phyloP scores from a whole-genome alignment of 1,139 yeast species.

The Wickerhamomyces sp. region DNA sequence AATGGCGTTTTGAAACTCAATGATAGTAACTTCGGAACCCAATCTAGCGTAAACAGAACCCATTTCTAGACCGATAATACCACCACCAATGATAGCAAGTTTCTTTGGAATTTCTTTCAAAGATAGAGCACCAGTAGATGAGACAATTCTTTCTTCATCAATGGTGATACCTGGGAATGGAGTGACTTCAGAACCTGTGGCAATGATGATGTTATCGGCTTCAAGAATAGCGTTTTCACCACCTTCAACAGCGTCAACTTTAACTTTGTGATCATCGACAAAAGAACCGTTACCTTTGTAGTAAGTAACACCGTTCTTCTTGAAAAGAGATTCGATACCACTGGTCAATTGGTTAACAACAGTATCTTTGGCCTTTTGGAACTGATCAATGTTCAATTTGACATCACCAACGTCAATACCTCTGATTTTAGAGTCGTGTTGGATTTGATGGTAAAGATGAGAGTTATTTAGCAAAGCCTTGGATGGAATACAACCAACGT shows the following conservation, averaged over 20 bases:
- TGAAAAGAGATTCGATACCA: slow-evolving; percentile 91
- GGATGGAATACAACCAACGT: slow-evolving; percentile 98
- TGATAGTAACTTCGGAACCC: slow-evolving; percentile 91
- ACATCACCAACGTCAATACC: slow-evolving; percentile 90
- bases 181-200: slow-evolving; percentile 97
- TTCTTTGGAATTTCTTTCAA: slow-evolving; percentile 88
- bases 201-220: slow-evolving; percentile 88
- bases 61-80: slow-evolving; percentile 99
- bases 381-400: slow-evolving; percentile 64
- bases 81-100: slow-evolving; percentile 95
- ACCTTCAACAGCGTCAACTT: slow-evolving; percentile 86
- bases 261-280: slow-evolving; percentile 70
- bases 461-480: slow-evolving; percentile 94
- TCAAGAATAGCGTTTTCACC: slow-evolving; percentile 59
- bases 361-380: slow-evolving; percentile 90
- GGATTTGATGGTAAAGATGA: slow-evolving; percentile 83
- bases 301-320: slow-evolving; percentile 92
- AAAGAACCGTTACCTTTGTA: slow-evolving; percentile 92
- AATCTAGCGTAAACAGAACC: slow-evolving; percentile 96
- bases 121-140: slow-evolving; percentile 88
- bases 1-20: slow-evolving; percentile 85
- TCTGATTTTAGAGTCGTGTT: slow-evolving; percentile 77
- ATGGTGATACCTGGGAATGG: slow-evolving; percentile 98
- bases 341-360: slow-evolving; percentile 86
- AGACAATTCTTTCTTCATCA: slow-evolving; percentile 95